Base-by-base conservation (phyloP, 2,329 filamentous ascomycete genomes). In the Fusarium nurragi region DNA sequence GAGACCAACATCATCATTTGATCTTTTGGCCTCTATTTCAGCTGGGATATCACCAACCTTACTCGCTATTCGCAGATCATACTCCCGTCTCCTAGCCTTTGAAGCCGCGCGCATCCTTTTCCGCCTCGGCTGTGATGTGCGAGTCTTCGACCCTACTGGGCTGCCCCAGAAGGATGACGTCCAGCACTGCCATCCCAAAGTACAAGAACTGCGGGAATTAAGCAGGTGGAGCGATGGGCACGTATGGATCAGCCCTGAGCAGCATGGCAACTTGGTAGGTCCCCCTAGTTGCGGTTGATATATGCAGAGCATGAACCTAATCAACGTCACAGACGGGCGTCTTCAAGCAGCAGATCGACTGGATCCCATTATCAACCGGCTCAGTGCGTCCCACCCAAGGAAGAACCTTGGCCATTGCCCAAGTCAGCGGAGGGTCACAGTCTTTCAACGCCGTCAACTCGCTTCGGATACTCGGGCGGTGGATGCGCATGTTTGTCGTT, bases 401-500 rank as follows among this genome's bases (percentile, higher is more conserved):
- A 0, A 21, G 54, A 18, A 56, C 38, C 3, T 22, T 56, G 0
- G 54, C 54, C 4, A 22, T 47, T 2, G 38, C 38, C 2, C 54
- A 56, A 14, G 50, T 56, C n/a, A 56, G 54, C 4, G 50, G 54
- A 0, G 54, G 50, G 0, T 56, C 54, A 0, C 54, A 56, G 1
- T 55, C 54, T 0, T 56, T 56, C 2, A 56, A 55, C 9, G n/a
- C 50, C 0, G 54, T 56, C 0, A 55, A 55, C 9, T 56, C 54
- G 0, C 0, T 56, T 0, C 50, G 54, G 11, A 47, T 56, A 1
- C 18, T 56, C 0, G 54, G 54, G 0, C 50, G 54, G 0, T 56
- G 54, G 54, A 55, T 56, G 54, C 40, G 50, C 6, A 56, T 56
- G 53, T 56, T 56, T 8, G 26, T 23, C 0, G 55, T 56, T 7